phyloP scores from a whole-genome alignment of 2,329 filamentous ascomycete genomes.

The Ophiostoma sp. region DNA sequence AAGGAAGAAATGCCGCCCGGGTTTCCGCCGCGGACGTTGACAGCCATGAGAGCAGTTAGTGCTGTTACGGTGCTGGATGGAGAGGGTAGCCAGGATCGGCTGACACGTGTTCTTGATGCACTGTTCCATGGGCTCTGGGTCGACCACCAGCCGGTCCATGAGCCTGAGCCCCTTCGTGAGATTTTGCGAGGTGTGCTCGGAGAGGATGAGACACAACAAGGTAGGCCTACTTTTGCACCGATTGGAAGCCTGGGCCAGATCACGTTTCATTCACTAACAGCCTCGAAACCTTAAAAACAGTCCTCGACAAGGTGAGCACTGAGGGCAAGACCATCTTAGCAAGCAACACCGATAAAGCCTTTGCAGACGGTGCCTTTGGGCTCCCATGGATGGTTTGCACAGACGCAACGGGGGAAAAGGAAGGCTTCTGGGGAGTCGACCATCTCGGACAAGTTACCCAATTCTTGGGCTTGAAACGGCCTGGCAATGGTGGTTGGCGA shows the following conservation, averaged over 20 bases:
- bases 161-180: slow-evolving; percentile 34
- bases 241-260: background rate
- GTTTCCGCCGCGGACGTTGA: slow-evolving; percentile 42
- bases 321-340: slow-evolving; percentile 38
- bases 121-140: slow-evolving; percentile 40
- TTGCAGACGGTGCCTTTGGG: slow-evolving; percentile 42
- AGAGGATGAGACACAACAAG: slow-evolving; percentile 32
- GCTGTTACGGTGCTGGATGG: slow-evolving; percentile 33
- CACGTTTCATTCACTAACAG: background rate
- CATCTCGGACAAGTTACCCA: slow-evolving; percentile 41
- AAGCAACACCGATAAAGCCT: slow-evolving; percentile 41
- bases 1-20: slow-evolving; percentile 34
- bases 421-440: slow-evolving; percentile 45
- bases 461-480: slow-evolving; percentile 39
- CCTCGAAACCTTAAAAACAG: slow-evolving; percentile 23
- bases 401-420: slow-evolving; percentile 35
- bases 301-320: slow-evolving; percentile 33
- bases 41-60: slow-evolving; percentile 40
- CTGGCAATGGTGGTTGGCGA: slow-evolving; percentile 37
- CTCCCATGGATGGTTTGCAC: slow-evolving; percentile 44
- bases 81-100: slow-evolving; percentile 28
- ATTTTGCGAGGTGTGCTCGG: slow-evolving; percentile 36
- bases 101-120: slow-evolving; percentile 37
- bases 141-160: slow-evolving; percentile 34
- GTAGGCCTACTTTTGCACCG: slow-evolving; percentile 25